Evolutionary conservation across 179 eudicot genomes (phyloP).

Genomic region (Carnegiea gigantea): DNA sequence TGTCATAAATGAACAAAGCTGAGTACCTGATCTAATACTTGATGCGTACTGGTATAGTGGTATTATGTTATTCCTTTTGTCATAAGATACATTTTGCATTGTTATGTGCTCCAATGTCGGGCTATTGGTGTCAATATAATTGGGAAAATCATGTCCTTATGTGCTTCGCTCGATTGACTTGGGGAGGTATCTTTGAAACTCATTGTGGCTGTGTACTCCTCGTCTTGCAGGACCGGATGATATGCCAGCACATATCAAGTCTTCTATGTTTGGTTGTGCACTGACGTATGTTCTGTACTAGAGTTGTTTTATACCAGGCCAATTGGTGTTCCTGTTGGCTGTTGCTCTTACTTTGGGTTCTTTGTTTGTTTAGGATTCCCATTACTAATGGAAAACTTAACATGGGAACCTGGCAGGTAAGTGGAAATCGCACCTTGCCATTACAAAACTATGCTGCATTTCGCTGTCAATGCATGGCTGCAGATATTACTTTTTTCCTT

Average conservation of each 20-base stretch:
- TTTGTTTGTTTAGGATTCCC: conserved; percentile 63
- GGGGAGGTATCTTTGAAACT: not conserved
- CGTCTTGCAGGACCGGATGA: conserved; percentile 81
- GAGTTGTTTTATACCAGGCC: not conserved
- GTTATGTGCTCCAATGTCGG: not conserved
- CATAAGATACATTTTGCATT: not conserved
- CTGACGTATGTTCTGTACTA: conserved; percentile 52
- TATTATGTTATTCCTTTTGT: not conserved
- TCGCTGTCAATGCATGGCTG: not conserved
- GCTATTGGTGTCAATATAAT: not conserved
- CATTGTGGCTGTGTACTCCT: not conserved
- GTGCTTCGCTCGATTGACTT: not conserved
- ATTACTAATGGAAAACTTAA: conserved; percentile 81
- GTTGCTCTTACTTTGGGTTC: conserved; percentile 9
- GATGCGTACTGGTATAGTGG: not conserved
- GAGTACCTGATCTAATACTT: not conserved
- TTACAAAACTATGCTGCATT: not conserved
- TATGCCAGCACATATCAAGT: conserved; percentile 98
- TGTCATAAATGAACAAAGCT: not conserved
- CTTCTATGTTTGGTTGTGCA: conserved; percentile 92
- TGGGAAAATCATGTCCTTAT: not conserved
- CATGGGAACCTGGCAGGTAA: conserved; percentile 99
- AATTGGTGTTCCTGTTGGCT: not conserved
- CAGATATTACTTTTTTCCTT: not conserved
- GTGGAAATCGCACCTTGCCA: not conserved